Evolutionary conservation across 805 yeast genomes (phyloP), one percentile per base, ranked within the genome.

Genomic region (Wickerhamiella kurtzmanii): DNA sequence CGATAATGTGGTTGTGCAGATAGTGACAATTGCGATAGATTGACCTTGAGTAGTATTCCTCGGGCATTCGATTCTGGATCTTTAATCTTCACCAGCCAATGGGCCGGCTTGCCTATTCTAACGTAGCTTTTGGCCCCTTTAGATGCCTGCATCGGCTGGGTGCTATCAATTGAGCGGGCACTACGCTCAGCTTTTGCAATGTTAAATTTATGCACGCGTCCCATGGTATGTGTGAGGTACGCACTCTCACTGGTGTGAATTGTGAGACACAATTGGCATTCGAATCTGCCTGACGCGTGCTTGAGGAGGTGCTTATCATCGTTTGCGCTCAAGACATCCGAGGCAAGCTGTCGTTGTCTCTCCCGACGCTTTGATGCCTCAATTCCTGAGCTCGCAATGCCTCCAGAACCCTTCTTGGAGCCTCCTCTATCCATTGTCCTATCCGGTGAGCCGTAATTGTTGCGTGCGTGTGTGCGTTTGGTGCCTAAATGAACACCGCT

Each of bases 401-500:
- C 96, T 54, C 96, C 96, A 48, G 63, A 59, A 35, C 96, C 96
- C 60, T 84, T 79, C 64, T 87, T 87, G 4, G 94, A 81, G 41
- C 95, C 95, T 2, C 83, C 94, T 57, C 95, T 66, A 55, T 87
- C 95, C 96, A 87, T 87, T 4, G 37, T 50, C 35, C 15, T 21
- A 8, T n/a, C n/a, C n/a, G n/a, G n/a, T n/a, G n/a, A n/a, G n/a
- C n/a, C n/a, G n/a, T n/a, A n/a, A n/a, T n/a, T n/a, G n/a, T n/a
- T n/a, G n/a, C n/a, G n/a, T n/a, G n/a, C n/a, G n/a, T n/a, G n/a
- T n/a, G n/a, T n/a, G n/a, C n/a, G n/a, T n/a, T n/a, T n/a, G n/a
- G n/a, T n/a, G n/a, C n/a, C n/a, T n/a, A n/a, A n/a, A n/a, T n/a
- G n/a, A n/a, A n/a, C n/a, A n/a, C n/a, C n/a, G n/a, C n/a, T n/a